Base-by-base conservation (phyloP, 805 yeast genomes). In the Candida nitratophila region DNA sequence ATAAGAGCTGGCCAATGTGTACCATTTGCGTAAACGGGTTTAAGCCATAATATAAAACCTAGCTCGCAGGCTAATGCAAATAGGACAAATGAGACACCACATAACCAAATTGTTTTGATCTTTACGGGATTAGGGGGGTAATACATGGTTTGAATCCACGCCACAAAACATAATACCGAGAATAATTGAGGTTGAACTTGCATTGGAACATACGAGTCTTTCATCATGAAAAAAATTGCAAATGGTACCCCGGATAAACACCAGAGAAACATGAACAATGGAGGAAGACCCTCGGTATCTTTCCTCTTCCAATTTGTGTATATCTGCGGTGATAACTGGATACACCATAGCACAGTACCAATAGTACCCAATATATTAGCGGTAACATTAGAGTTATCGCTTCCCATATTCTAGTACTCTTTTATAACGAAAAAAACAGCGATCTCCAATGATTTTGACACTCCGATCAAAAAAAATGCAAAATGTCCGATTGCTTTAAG, bases 291-390 rank as follows among this genome's bases (percentile, higher is more conserved):
- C 15, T 83, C 86, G 44, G 96, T 83, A 60, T 88, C 80, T 55
- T 91, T 89, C 9, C 76, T 74, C 44, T 72, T 71, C 70, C 77
- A 86, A 5, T 63, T 52, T 60, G 85, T 87, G 60, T 81, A 73
- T 43, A 82, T 71, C 40, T 62, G 98, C 0, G 98, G 98, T 1
- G 86, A 70, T 41, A 91, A 67, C 64, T 91, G 98, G 48, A 91
- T 70, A 61, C 98, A 91, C 97, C 97, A 91, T 44, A 86, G 70
- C 1, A 91, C 82, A 0, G 98, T 91, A 2, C 96, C 98, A 3
- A 86, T 71, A 10, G 96, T 90, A 3, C 89, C 95, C 45, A 88
- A 70, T 1, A 84, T 86, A 40, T 86, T 87, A 14, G 87, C 77
- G 1, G 85, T 86, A 4, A 71, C 49, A n/a, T n/a, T n/a, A n/a